Conservation (phyloP, 768 basidiomycete genomes). For the Neoboletus brunneissimus region DNA sequence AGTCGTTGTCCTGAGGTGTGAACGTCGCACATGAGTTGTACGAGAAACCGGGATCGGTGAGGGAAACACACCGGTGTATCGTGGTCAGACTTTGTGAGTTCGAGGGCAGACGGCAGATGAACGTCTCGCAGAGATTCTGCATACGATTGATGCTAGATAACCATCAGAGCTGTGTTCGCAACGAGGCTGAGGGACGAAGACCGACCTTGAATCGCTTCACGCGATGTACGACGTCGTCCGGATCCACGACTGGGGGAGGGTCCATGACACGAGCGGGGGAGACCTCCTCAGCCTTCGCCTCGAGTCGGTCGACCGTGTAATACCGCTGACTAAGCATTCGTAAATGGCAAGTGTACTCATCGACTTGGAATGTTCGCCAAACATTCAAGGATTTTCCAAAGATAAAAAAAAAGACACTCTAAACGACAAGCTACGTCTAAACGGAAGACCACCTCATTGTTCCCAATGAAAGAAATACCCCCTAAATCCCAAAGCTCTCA, state of each 20-base stretch:
- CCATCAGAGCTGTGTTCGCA: background rate
- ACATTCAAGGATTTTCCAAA: no score
- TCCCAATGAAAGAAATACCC: no score
- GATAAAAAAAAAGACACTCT: no score
- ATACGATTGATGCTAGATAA: slow-evolving; percentile 70
- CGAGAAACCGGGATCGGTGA: background rate
- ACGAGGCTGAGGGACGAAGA: background rate
- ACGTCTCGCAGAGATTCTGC: slow-evolving; percentile 63
- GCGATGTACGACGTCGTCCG: slow-evolving; percentile 31
- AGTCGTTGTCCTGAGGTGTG: slow-evolving; percentile 61
- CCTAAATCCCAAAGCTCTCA: no score
- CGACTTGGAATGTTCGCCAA: no score
- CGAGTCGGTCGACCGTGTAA: no score
- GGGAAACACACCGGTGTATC: slow-evolving; percentile 48
- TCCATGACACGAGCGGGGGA: slow-evolving; percentile 11
- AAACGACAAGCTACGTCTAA: no score
- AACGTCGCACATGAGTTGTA: background rate
- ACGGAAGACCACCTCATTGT: no score
- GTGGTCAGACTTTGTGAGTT: slow-evolving; percentile 52
- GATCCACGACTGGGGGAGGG: background rate
- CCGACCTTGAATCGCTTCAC: slow-evolving; percentile 53
- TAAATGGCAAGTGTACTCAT: no score
- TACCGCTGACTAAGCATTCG: no score
- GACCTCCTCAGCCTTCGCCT: no score
- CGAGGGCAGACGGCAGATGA: slow-evolving; percentile 66